Conservation (phyloP, 805 yeast genomes). For the Suhomyces xylopsoci region DNA sequence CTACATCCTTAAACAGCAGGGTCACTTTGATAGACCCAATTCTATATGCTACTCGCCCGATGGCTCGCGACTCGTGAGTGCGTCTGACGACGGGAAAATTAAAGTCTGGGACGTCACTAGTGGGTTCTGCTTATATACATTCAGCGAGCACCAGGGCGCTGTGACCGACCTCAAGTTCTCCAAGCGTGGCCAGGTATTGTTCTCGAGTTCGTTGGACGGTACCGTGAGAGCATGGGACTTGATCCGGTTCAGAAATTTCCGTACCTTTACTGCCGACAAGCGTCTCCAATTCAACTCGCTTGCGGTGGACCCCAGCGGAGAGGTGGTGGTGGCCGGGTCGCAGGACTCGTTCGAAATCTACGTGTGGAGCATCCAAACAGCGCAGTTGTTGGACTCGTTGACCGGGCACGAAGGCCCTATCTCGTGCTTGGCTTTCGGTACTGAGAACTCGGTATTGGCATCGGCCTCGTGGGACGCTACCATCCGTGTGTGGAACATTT, state of each 20-base stretch:
- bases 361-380: conserved; percentile 97
- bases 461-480: conserved; percentile 97
- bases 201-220: conserved; percentile 91
- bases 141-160: conserved; percentile 84
- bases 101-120: conserved; percentile 94
- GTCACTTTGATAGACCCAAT: conserved; percentile 90
- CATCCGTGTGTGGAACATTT: conserved; percentile 87
- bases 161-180: conserved; percentile 88
- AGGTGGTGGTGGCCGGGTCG: conserved; percentile 93
- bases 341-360: conserved; percentile 85
- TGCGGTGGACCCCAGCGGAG: conserved; percentile 97
- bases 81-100: conserved; percentile 94
- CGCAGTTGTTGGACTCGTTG: conserved; percentile 81
- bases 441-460: conserved; percentile 72
- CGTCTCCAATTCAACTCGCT: conserved; percentile 82
- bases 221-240: conserved; percentile 98
- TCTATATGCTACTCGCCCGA: conserved; percentile 88
- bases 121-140: conserved; percentile 90
- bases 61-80: conserved; percentile 88
- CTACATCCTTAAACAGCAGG: conserved; percentile 91
- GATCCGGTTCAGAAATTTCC: conserved; percentile 85
- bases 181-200: conserved; percentile 84
- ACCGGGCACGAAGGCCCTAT: conserved; percentile 97
- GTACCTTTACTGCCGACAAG: conserved; percentile 89
- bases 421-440: conserved; percentile 81